phyloP scores from a whole-genome alignment of 129 eudicot species.

The Cynara cardunculus region DNA sequence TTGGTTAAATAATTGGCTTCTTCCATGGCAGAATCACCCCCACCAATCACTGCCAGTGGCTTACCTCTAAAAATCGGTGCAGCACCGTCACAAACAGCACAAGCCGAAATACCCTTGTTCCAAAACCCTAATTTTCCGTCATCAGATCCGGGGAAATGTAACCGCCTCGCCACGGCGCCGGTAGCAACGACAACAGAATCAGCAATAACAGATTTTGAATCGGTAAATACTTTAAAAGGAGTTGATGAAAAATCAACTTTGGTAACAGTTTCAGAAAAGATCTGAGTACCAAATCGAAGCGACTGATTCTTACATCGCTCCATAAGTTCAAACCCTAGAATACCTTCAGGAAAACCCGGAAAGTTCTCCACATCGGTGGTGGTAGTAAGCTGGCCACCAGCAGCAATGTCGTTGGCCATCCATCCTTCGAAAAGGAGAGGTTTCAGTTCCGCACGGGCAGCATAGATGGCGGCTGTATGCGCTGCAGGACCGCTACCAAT shows the following conservation, averaged over 20 bases:
- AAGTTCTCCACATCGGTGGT: conserved; percentile 97
- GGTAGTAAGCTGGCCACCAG: conserved; percentile 97
- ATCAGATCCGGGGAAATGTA: conserved; percentile 60
- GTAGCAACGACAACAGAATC: conserved; percentile 78
- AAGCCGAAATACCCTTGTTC: conserved; percentile 90
- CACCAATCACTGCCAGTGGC: conserved; percentile 86
- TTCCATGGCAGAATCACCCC: conserved; percentile 98
- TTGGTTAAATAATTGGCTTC: conserved; percentile 82
- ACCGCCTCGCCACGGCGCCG: conserved; percentile 77
- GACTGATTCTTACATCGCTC: conserved; percentile 69
- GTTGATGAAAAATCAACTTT: conserved; percentile 56
- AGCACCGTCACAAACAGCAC: conserved; percentile 97
- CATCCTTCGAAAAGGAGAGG: conserved; percentile 91
- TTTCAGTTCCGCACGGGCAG: conserved; percentile 84
- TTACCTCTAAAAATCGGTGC: conserved; percentile 75
- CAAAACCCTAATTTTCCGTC: conserved; percentile 64
- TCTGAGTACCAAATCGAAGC: conserved; percentile 63
- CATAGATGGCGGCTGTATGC: conserved; percentile 98
- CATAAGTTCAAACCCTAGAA: conserved; percentile 68
- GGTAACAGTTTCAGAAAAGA: conserved; percentile 71
- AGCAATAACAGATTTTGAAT: conserved; percentile 55
- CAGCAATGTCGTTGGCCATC: conserved; percentile 98
- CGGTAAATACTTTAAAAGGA: conserved; percentile 60
- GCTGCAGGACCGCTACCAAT: conserved; percentile 98
- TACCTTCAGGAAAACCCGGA: conserved; percentile 87